These are phyloP conservation scores for Staphylotrichum longicolle DNA, from an alignment of 495 filamentous ascomycete species.

Conservation along the genomic window DNA sequence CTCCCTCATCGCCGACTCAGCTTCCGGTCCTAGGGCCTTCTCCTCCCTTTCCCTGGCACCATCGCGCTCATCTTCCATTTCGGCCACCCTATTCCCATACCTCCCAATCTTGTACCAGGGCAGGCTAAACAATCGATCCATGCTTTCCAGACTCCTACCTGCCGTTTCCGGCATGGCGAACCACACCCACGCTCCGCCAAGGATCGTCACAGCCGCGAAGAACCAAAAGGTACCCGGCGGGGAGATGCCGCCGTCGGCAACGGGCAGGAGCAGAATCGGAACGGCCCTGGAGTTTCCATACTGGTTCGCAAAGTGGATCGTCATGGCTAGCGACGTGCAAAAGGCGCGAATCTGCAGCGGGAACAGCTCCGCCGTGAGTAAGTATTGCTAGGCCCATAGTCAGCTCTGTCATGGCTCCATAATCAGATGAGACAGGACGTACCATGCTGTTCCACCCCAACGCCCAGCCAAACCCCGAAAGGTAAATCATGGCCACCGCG, in stretches of 20 bases:
- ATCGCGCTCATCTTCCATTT: slow-evolving; percentile 42
- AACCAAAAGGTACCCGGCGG: slow-evolving; percentile 62
- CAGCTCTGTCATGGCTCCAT: too few relatives aligned
- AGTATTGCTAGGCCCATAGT: slow-evolving; percentile 51
- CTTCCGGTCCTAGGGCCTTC: not conserved
- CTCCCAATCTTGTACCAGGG: slow-evolving; percentile 65
- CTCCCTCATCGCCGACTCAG: too few relatives aligned
- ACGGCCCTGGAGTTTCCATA: slow-evolving; percentile 63
- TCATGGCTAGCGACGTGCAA: slow-evolving; percentile 51
- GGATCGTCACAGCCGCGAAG: slow-evolving; percentile 60
- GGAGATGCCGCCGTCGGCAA: slow-evolving; percentile 47
- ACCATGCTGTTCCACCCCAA: slow-evolving; percentile 61
- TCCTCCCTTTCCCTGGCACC: slow-evolving; percentile 27
- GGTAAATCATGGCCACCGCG: slow-evolving; percentile 64
- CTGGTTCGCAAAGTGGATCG: slow-evolving; percentile 69
- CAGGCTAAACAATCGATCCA: slow-evolving; percentile 66
- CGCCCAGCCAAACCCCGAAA: slow-evolving; percentile 67
- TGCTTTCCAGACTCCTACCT: slow-evolving; percentile 59
- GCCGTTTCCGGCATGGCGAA: slow-evolving; percentile 68
- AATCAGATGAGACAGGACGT: not conserved
- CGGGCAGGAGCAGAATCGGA: slow-evolving; percentile 54
- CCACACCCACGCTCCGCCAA: slow-evolving; percentile 57
- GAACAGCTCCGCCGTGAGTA: slow-evolving; percentile 73
- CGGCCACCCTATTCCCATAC: slow-evolving; percentile 58
- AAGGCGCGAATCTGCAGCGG: slow-evolving; percentile 57